Evolutionary conservation across 2,329 filamentous ascomycete genomes (phyloP), one percentile per base, ranked within the genome.

Genomic region (Trichophyton schoenleinii): DNA sequence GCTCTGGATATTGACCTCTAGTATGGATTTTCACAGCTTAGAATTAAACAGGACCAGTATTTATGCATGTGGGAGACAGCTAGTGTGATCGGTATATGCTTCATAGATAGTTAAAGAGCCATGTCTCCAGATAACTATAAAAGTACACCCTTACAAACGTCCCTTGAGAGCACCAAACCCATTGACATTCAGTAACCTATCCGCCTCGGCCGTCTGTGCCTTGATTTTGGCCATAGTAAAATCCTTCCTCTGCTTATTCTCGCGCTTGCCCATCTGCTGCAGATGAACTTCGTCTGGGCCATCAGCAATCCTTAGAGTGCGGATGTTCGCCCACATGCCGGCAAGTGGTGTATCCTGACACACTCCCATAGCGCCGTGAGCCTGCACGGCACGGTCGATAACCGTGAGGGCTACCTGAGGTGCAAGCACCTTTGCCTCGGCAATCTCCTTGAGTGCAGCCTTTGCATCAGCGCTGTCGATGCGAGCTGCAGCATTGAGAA

Each of bases 271-370:
- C 75, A 81, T 69, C 76, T 78, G 74, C 73, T 79, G 65, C 76
- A 91, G 75, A 74, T 95, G 94, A 63, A 97, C 94, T 83, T 99
- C 94, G 75, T 99, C 94, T 0, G 94, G 94, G 0, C 94, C 94
- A 75, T 99, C 94, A 0, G 90, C 91, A 67, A 96, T 83, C 64
- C 89, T 81, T 74, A 96, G 80, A 5, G 91, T 96, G 62, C 91
- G 81, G 69, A 91, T 88, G 63, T 81, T 78, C 20, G 89, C 85
- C 85, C 89, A 95, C 83, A 91, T 86, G 71, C 80, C 81, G 11
- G 91, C 91, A 65, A 99, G 79, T 20, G 94, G 94, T 1, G 94
- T 97, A 67, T 99, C 94, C 79, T 97, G 94, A 70, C 85, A 88
- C 57, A 99, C 87, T 71, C 94, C 94, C 3, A 88, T 90, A 63